Evolutionary conservation across 2,329 filamentous ascomycete genomes (phyloP), one percentile per base, ranked within the genome.

Genomic region (Rachicladosporium sp.): DNA sequence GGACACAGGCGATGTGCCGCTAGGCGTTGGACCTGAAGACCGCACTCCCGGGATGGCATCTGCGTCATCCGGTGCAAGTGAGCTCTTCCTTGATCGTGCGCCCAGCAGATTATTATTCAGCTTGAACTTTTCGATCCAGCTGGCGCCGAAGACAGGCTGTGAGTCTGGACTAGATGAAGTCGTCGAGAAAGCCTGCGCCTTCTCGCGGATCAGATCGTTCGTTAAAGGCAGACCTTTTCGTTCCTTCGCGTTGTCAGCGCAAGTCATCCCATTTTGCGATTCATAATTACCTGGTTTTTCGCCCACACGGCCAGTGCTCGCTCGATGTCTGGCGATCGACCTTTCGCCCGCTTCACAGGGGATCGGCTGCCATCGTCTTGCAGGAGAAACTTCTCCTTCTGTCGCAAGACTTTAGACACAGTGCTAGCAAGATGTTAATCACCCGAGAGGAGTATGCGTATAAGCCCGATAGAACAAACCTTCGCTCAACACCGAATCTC

Each of bases 91-190:
- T 33, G 67, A 67, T 50, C 70, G 71, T 8, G 70, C 63, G 30
- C 70, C 68, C 49, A 68, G 60, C 8, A 80, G 55, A 46, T 73
- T 78, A 58, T 93, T 81, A 65, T 89, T 94, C 57, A 86, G 77
- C 67, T 95, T 94, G 69, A 96, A 96, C 58, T 91, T 93, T 55
- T 94, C 86, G 29, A 96, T 71, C 88, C 89, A 95, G 49, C 71
- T 78, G 23, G 76, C 68, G 49, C 76, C 91, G 48, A 85, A 74
- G 52, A 81, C 83, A 41, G 81, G 62, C 36, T 84, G 76, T 46
- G 72, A 77, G 39, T 93, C 85, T 3, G 78, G 74, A 19, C 77
- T 78, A 29, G 76, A 81, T 31, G 74, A 78, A 9, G 83, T 80
- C 15, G 51, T 49, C 4, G 52, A 45, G 58, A 95, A 95, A 46